Percentiles rank a stretch among this genome's conserved stretches.
Conservation (phyloP, 2,329 filamentous ascomycete species). For the Corniculantispora saksenae region DNA sequence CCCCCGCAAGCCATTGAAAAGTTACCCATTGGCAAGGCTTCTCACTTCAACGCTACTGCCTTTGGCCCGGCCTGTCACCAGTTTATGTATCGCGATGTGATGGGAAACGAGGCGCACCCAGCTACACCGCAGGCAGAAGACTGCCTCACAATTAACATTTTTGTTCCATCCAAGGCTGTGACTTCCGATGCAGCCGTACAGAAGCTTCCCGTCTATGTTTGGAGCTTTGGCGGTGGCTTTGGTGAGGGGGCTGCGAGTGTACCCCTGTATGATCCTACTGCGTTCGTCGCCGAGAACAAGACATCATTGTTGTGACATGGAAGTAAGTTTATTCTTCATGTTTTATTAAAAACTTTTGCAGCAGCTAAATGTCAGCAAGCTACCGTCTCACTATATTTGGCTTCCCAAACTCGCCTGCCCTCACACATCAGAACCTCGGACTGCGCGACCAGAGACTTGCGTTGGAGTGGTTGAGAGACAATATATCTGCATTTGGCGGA, state of each 20-base stretch:
- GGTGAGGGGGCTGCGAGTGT: background rate
- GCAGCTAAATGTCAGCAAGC: too few relatives aligned
- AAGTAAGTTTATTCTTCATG: too few relatives aligned
- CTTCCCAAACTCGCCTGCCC: constrained; percentile 23
- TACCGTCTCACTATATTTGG: background rate
- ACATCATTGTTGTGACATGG: background rate
- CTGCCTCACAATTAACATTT: background rate
- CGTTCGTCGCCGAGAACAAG: background rate
- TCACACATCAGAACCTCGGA: constrained; percentile 22
- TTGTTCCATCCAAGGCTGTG: background rate
- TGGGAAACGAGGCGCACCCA: background rate
- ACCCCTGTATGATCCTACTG: background rate
- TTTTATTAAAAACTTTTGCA: too few relatives aligned
- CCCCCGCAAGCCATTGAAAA: background rate
- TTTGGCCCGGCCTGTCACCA: background rate
- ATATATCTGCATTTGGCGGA: constrained; percentile 23
- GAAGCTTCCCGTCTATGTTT: background rate
- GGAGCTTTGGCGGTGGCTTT: background rate
- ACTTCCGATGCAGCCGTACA: background rate
- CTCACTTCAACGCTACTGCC: background rate
- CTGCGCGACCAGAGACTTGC: constrained; percentile 22
- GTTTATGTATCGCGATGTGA: background rate
- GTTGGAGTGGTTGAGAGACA: constrained; percentile 24
- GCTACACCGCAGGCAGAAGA: background rate
- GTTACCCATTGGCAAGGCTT: background rate